phyloP scores from a whole-genome alignment of 345 rosid species.

The Mallotus nudiflorus region DNA sequence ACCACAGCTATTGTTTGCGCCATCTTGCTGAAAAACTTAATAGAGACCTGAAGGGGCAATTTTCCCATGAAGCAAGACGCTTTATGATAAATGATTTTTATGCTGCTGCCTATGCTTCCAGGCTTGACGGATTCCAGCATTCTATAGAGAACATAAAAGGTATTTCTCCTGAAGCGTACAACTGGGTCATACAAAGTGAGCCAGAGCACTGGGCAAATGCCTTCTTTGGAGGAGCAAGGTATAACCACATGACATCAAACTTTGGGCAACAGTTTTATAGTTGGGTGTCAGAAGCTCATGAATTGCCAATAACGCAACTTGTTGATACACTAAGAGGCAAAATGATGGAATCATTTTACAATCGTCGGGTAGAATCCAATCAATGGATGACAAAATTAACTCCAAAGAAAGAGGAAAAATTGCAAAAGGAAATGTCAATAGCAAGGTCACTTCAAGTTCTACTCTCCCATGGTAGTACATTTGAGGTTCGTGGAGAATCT shows the following conservation, averaged over 20 bases:
- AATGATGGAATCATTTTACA: conserved; percentile 81
- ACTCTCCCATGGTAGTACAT: conserved; percentile 45
- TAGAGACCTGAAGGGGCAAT: conserved; percentile 72
- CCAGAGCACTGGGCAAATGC: conserved; percentile 93
- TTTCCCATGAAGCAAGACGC: conserved; percentile 90
- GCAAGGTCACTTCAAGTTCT: conserved; percentile 56
- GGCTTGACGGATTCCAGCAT: conserved; percentile 54
- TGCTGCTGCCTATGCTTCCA: conserved; percentile 72
- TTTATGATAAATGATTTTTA: conserved; percentile 79
- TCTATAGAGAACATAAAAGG: conserved; percentile 63
- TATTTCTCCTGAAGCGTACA: conserved; percentile 76
- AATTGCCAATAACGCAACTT: conserved; percentile 90
- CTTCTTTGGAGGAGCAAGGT: conserved; percentile 72
- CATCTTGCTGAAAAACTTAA: conserved; percentile 78
- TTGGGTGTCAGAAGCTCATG: conserved; percentile 89
- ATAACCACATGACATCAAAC: conserved; percentile 67
- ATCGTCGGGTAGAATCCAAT: conserved; percentile 60
- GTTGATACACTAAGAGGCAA: conserved; percentile 72
- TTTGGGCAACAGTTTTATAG: conserved; percentile 78
- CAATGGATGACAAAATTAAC: conserved; percentile 75
- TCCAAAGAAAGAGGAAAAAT: conserved; percentile 72
- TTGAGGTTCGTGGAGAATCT: conserved; percentile 72
- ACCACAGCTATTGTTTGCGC: conserved; percentile 77
- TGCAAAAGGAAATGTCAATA: conserved; percentile 54
- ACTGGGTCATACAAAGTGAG: conserved; percentile 81